Evolutionary conservation across 164 flowering plant species (phyloP).

Genomic region (Brasenia schreberi): DNA sequence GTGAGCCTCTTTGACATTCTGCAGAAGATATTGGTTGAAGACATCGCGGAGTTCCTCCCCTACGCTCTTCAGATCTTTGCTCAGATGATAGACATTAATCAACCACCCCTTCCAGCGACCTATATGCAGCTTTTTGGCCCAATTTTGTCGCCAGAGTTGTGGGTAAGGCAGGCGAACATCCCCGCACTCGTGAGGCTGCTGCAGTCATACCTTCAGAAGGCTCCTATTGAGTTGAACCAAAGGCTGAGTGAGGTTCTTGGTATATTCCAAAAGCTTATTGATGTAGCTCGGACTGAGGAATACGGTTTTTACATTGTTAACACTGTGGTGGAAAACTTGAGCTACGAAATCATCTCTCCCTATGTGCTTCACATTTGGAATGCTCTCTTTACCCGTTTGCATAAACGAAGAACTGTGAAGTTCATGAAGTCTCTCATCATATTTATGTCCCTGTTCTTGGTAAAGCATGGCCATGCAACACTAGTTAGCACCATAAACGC

Average conservation of each 20-base stretch:
- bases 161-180: conserved; percentile 71
- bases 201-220: conserved; percentile 87
- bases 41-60: conserved; percentile 82
- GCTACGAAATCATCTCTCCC: conserved; percentile 52
- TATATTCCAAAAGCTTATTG: conserved; percentile 57
- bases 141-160: conserved; percentile 57
- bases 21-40: conserved; percentile 50
- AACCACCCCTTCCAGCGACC: conserved; percentile 46
- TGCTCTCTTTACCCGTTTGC: conserved; percentile 46
- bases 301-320: conserved; percentile 92
- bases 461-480: conserved; percentile 55
- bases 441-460: conserved; percentile 82
- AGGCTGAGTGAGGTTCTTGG: conserved; percentile 60
- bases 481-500: conserved; percentile 61
- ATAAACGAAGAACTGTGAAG: conserved; percentile 32
- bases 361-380: conserved; percentile 54
- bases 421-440: conserved; percentile 63
- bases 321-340: conserved; percentile 74
- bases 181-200: conserved; percentile 93
- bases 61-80: conserved; percentile 89
- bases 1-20: conserved; percentile 55
- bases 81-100: conserved; percentile 79
- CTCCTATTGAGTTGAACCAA: conserved; percentile 59
- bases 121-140: conserved; percentile 71
- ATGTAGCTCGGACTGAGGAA: conserved; percentile 52